A percentile compares a stretch with the other conserved stretches of the same genome.
phyloP scores from a whole-genome alignment of 169 alveolate species.

The Eimeria nieschulzi region DNA sequence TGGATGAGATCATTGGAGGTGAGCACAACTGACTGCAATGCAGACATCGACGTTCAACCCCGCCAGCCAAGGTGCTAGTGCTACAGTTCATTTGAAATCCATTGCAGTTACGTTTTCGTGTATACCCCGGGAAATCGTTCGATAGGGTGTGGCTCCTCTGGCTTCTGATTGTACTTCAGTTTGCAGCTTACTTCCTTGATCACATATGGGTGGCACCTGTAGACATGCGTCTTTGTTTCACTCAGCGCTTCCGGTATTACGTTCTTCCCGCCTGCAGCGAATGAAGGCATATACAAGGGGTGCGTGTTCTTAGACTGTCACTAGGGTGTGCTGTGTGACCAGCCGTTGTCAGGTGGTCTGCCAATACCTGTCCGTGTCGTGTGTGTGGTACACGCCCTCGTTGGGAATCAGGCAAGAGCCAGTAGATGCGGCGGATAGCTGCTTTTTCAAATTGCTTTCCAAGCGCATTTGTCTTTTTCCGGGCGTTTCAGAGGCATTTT shows the following conservation, averaged over 20 bases:
- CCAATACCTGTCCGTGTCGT: too few relatives aligned
- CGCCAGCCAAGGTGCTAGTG: neutral
- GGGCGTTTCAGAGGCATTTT: slow-evolving; percentile 68
- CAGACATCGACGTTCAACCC: neutral
- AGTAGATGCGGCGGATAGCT: too few relatives aligned
- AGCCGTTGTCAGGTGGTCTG: too few relatives aligned
- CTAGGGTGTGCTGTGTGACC: too few relatives aligned
- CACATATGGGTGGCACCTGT: neutral
- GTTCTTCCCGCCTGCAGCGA: neutral
- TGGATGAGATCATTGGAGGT: slow-evolving; percentile 52
- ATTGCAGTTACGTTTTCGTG: neutral
- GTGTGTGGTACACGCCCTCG: too few relatives aligned
- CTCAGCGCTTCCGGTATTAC: slow-evolving; percentile 15
- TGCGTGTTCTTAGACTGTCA: neutral
- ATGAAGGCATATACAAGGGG: slow-evolving; percentile 17
- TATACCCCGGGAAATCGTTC: neutral
- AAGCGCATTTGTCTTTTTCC: neutral
- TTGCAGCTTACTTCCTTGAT: neutral
- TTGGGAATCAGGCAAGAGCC: too few relatives aligned
- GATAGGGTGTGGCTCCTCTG: neutral
- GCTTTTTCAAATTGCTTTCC: too few relatives aligned
- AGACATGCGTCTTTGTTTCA: too few relatives aligned
- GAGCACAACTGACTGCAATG: neutral
- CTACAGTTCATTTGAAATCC: too few relatives aligned
- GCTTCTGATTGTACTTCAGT: neutral